phyloP scores from a whole-genome alignment of 495 filamentous ascomycete genomes.

The Aspergillus sclerotiicarbonarius region DNA sequence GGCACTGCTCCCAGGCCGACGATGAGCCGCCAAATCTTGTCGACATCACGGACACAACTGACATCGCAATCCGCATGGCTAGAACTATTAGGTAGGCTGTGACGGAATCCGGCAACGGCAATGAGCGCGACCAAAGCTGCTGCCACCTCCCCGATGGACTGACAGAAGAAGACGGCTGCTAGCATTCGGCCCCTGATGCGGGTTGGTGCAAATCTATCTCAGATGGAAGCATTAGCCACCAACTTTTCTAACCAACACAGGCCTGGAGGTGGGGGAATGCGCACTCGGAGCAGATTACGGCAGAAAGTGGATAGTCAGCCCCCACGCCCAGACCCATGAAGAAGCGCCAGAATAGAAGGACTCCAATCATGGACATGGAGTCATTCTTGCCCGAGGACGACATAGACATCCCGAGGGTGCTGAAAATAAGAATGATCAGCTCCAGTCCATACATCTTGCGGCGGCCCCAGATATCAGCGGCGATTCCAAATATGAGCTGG shows the following conservation, averaged over 20 bases:
- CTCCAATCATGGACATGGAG: conserved; percentile 49
- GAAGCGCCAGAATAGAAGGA: conserved; percentile 50
- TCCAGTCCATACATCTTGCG: conserved; percentile 55
- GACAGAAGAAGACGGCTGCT: conserved; percentile 57
- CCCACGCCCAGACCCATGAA: conserved; percentile 41
- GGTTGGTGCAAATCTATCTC: conserved; percentile 39
- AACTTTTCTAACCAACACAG: neutral
- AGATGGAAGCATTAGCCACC: neutral
- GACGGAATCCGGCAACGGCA: conserved; percentile 10
- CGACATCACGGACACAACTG: conserved; percentile 8
- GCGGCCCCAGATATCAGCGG: conserved; percentile 56
- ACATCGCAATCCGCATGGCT: neutral
- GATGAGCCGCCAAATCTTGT: conserved; percentile 49
- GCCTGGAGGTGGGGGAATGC: neutral
- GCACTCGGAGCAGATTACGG: conserved; percentile 56
- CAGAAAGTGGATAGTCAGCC: conserved; percentile 46
- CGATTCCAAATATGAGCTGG: conserved; percentile 52
- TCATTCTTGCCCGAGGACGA: conserved; percentile 24
- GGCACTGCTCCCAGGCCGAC: conserved; percentile 53
- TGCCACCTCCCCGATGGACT: conserved; percentile 53
- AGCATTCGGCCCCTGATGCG: conserved; percentile 53
- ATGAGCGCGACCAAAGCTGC: conserved; percentile 37
- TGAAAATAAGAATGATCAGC: conserved; percentile 48
- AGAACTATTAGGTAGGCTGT: neutral
- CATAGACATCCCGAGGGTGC: conserved; percentile 41